Percentiles rank a stretch among this genome's conserved stretches.
These are phyloP conservation scores for Plasmodium gonderi DNA, from an alignment of 169 alveolate species.

Conservation along the genomic window DNA sequence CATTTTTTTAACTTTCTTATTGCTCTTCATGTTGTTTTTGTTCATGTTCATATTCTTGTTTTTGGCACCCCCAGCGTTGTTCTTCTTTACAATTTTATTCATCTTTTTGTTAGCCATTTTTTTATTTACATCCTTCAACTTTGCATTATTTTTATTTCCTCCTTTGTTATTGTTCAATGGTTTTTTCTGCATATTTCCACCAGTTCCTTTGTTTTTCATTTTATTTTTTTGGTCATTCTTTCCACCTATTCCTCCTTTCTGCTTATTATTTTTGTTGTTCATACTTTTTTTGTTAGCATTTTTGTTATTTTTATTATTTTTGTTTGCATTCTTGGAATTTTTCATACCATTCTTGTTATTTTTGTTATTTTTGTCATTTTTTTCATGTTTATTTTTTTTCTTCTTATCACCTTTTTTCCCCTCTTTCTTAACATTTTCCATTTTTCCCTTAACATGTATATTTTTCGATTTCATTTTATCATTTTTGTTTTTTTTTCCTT, in stretches of 20 bases:
- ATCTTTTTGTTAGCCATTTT: slow-evolving; percentile 13
- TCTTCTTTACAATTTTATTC: background rate
- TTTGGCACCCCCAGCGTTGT: background rate
- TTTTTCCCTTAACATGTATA: background rate
- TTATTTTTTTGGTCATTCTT: slow-evolving; percentile 3
- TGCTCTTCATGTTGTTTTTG: background rate
- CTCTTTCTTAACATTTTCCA: background rate
- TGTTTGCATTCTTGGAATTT: background rate
- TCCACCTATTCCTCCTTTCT: background rate
- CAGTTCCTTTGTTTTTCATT: background rate
- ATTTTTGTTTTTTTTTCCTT: slow-evolving; percentile 17
- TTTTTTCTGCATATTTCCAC: background rate
- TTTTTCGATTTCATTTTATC: background rate
- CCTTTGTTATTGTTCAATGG: background rate
- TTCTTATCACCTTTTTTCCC: slow-evolving; percentile 23
- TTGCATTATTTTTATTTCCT: background rate
- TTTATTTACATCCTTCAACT: background rate
- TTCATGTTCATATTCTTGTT: slow-evolving; percentile 22
- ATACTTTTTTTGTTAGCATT: slow-evolving; percentile 2
- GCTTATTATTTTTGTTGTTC: background rate
- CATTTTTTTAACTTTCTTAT: slow-evolving; percentile 14
- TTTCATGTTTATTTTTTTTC: background rate
- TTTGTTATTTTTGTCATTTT: background rate
- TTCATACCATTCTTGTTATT: slow-evolving; percentile 7
- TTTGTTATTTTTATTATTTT: slow-evolving; percentile 8